These are phyloP conservation scores for Phyllosticta citribraziliensis DNA, from an alignment of 2,329 filamentous ascomycete species.

Conservation along the genomic window DNA sequence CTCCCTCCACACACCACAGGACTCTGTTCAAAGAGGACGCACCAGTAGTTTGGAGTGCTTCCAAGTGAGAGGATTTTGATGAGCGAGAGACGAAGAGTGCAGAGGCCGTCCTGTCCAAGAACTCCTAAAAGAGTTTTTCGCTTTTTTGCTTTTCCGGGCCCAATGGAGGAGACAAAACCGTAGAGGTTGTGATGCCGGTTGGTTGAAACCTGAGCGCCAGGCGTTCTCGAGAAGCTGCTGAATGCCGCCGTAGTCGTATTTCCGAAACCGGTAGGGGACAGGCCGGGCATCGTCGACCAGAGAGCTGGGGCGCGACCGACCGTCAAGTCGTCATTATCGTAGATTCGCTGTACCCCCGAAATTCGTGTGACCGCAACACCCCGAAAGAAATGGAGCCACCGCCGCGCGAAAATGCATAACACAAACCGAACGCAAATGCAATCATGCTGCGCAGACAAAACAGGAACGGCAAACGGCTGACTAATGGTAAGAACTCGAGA, in stretches of 20 bases:
- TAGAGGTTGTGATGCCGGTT: background rate
- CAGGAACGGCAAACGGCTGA: slow-evolving; percentile 5
- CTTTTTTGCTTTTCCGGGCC: background rate
- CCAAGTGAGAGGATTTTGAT: background rate
- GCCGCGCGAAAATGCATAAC: slow-evolving; percentile 27
- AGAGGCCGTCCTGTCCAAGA: slow-evolving; percentile 2
- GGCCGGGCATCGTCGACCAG: slow-evolving; percentile 4
- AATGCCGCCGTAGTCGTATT: background rate
- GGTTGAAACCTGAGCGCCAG: background rate
- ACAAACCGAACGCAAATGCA: slow-evolving; percentile 12
- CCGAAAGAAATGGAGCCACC: slow-evolving; percentile 28
- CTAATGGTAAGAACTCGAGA: slow-evolving; percentile 4
- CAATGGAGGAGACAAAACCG: background rate
- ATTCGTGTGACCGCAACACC: slow-evolving; percentile 17
- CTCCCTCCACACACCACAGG: background rate
- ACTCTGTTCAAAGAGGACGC: background rate
- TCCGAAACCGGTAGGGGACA: background rate
- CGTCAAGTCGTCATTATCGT: slow-evolving; percentile 11
- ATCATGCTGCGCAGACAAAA: slow-evolving; percentile 10
- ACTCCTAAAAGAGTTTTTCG: slow-evolving; percentile 8
- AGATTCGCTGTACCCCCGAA: background rate
- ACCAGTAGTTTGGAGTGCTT: slow-evolving; percentile 6
- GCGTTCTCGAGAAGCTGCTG: background rate
- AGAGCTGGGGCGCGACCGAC: slow-evolving; percentile 5
- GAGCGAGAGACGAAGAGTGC: background rate